Evolutionary conservation across 2,329 filamentous ascomycete genomes (phyloP), one percentile per base, ranked within the genome.

Genomic region (Elsinoe fawcettii): DNA sequence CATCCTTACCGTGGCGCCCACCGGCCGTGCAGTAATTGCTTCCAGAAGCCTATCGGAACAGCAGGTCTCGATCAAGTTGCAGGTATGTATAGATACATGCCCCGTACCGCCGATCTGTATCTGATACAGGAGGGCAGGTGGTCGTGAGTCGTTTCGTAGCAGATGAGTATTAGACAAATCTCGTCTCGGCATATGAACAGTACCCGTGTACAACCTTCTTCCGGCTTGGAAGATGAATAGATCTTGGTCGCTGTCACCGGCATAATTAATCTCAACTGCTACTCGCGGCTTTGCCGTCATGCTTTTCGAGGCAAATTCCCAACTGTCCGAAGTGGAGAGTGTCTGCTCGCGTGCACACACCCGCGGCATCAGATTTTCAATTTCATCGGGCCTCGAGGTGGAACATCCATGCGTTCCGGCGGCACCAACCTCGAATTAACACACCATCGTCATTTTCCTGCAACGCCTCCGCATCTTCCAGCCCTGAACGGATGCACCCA

Each of bases 41-140:
- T 53, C 32, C 25, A 51, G 49, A 53, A 53, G 49, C n/a, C 32
- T 14, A 53, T 53, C 49, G 49, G 20, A 53, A 53, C n/a, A 30
- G 23, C 25, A 5, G n/a, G 25, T 34, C 30, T 22, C 46, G 46
- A 36, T 32, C 46, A 14, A 14, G 7, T 34, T 5, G 20, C 44
- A 30, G 34, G 11, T 30, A 49, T 9, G 14, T 27, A 32, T 32
- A 49, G 44, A 49, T 25, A 18, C 22, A 5, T 32, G 18, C 16
- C 39, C 39, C 4, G 34, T 12, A 37, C 34, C 34, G 14, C 14
- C 34, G 41, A 46, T 14, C 20, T 46, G 41, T 22, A 46, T 18
- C 41, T 46, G 41, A 46, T 25, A 46, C 41, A 46, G 23, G 27
- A 30, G 27, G 9, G 27, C 9, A 9, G 9, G 9, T 30, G 27